Evolutionary conservation across 2,329 filamentous ascomycete genomes (phyloP), one percentile per base, ranked within the genome.

Genomic region (Diaporthe ilicicola): DNA sequence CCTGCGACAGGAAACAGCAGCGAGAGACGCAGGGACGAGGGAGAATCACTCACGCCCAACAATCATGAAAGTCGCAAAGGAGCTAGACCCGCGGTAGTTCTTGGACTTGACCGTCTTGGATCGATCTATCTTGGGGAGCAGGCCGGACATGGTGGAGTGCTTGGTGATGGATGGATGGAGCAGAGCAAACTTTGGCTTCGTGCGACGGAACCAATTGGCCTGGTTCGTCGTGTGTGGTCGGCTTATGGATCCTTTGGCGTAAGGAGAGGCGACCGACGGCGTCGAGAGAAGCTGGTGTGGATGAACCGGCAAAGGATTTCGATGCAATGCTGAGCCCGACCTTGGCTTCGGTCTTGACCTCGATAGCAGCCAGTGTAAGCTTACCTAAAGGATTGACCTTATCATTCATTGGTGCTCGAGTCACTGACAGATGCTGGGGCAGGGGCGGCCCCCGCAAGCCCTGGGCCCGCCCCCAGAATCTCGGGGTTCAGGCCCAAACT

Each of bases 21-120:
- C 67, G 73, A 72, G 54, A 68, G 69, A 44, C 67, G 62, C 50
- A 67, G 48, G 64, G 65, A 50, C 39, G 53, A 72, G 13, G 37
- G 66, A 68, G 55, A 67, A 50, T 53, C 65, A 90, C 94, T 80
- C 89, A 98, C 95, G 94, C 75, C 94, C 95, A 76, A 98, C 92
- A 80, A 99, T 98, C 83, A 99, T 92, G 80, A 97, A 98, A 56
- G 96, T 98, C 82, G 95, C 94, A 81, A 99, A 99, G 62, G 94
- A 94, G 77, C 85, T 84, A 61, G 89, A 86, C 70, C 89, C 88
- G 75, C 84, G 84, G 77, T 90, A 89, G 81, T 88, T 82, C 77
- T 83, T 84, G 72, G 88, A 89, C 80, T 82, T 84, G 72, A 87
- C 87, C 75, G 83, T 89, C 83, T 90, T 90, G 75, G 83, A 83